Evolutionary conservation across 2,329 filamentous ascomycete genomes (phyloP).

Genomic region (Alternaria hordeiaustralica): DNA sequence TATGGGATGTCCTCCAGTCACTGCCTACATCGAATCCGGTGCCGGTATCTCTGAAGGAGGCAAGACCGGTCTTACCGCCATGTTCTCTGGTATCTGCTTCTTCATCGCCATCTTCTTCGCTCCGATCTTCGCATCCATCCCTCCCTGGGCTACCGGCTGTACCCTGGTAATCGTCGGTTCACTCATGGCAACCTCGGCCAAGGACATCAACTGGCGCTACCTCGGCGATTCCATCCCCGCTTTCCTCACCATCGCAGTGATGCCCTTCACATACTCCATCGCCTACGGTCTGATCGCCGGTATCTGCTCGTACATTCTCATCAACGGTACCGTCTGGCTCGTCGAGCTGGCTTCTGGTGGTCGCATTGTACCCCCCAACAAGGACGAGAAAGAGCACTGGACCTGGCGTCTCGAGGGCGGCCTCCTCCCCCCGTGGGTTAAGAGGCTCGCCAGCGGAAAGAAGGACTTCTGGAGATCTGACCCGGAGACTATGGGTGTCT

Average conservation of each 20-base stretch:
- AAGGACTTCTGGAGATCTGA: slow-evolving; percentile 70
- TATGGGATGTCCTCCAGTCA: slow-evolving; percentile 80
- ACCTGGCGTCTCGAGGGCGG: slow-evolving; percentile 78
- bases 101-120: slow-evolving; percentile 83
- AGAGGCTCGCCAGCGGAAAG: slow-evolving; percentile 69
- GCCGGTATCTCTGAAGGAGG: slow-evolving; percentile 89
- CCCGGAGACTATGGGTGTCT: slow-evolving; percentile 33
- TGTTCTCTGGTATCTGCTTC: slow-evolving; percentile 80
- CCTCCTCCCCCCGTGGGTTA: slow-evolving; percentile 75
- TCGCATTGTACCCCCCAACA: slow-evolving; percentile 75
- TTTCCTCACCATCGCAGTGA: slow-evolving; percentile 81
- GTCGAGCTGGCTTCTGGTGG: slow-evolving; percentile 71
- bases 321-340: slow-evolving; percentile 75
- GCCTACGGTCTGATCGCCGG: slow-evolving; percentile 85
- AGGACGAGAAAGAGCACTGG: slow-evolving; percentile 80
- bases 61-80: slow-evolving; percentile 82
- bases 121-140: slow-evolving; percentile 87
- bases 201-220: slow-evolving; percentile 86
- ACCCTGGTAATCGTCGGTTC: slow-evolving; percentile 88
- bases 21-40: slow-evolving; percentile 87
- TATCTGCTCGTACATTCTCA: slow-evolving; percentile 75
- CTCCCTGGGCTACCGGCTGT: slow-evolving; percentile 86
- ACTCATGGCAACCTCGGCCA: slow-evolving; percentile 80
- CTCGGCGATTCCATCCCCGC: slow-evolving; percentile 83
- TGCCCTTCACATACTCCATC: slow-evolving; percentile 91